Conservation (phyloP, 2,329 filamentous ascomycete genomes). For the Elsinoe batatas region DNA sequence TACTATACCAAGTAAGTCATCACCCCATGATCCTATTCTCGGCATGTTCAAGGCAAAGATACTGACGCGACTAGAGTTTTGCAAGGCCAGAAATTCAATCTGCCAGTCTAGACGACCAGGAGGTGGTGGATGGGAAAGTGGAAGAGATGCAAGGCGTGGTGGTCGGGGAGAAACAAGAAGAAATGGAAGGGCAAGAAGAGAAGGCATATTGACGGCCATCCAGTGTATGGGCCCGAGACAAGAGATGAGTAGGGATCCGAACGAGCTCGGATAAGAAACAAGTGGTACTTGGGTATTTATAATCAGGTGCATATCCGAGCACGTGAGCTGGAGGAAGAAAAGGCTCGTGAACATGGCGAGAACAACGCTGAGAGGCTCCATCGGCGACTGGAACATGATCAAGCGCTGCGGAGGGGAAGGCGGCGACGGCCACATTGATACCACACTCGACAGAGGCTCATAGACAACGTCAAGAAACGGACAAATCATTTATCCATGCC, state of each 20-base stretch:
- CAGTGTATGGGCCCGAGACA: too few species aligned
- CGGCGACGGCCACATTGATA: background rate
- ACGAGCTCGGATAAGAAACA: too few species aligned
- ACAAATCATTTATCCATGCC: background rate
- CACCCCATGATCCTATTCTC: conserved; percentile 32
- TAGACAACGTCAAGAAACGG: background rate
- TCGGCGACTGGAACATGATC: background rate
- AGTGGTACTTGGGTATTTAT: too few species aligned
- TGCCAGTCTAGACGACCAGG: conserved; percentile 35
- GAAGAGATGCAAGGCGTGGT: conserved; percentile 17
- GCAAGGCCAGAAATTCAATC: conserved; percentile 46
- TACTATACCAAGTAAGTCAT: conserved; percentile 81
- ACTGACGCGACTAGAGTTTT: conserved; percentile 32
- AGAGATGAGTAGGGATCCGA: too few species aligned
- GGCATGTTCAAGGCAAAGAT: background rate
- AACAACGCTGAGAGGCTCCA: too few species aligned
- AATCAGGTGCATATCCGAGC: too few species aligned
- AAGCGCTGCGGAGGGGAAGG: background rate
- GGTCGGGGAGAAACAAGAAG: conserved; percentile 20
- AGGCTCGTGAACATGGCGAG: too few species aligned
- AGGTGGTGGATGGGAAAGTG: background rate
- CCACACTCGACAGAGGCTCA: background rate
- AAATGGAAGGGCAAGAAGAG: background rate
- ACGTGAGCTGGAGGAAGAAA: too few species aligned
- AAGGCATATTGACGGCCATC: too few species aligned